These are phyloP conservation scores for Lepidium didymum DNA, from an alignment of 345 rosid species.

Conservation along the genomic window DNA sequence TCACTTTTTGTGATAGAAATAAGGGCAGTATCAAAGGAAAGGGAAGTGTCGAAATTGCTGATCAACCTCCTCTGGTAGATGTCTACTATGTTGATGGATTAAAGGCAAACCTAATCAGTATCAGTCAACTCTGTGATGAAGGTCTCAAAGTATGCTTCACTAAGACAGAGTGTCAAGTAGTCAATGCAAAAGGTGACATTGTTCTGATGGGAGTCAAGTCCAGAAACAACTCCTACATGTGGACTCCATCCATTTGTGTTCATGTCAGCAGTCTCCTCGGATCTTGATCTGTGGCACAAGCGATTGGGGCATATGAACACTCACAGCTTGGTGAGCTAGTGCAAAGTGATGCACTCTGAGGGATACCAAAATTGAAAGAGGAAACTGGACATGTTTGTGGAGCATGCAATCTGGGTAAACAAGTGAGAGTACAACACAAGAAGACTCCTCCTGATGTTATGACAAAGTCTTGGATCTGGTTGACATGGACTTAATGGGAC, in stretches of 20 bases:
- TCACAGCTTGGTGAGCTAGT: too few species aligned
- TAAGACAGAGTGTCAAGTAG: background rate
- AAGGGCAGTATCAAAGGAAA: too few species aligned
- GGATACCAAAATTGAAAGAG: background rate
- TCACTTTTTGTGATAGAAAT: too few species aligned
- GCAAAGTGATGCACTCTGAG: accelerated
- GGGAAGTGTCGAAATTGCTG: too few species aligned
- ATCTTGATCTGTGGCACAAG: too few species aligned
- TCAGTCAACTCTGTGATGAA: background rate
- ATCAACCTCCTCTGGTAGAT: background rate
- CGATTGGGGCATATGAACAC: too few species aligned
- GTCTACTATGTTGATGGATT: background rate
- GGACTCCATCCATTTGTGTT: too few species aligned
- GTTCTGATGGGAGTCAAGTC: accelerated
- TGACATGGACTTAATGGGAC: background rate
- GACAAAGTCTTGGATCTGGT: background rate
- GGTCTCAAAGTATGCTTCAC: background rate
- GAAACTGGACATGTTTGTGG: accelerated
- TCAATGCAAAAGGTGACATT: background rate
- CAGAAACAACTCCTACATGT: too few species aligned
- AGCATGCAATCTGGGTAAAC: background rate
- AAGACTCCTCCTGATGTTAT: background rate
- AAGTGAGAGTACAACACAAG: background rate
- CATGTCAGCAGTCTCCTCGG: too few species aligned
- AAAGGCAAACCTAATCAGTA: background rate